Conservation (phyloP, 169 alveolate genomes). For the Babesia bovis region DNA sequence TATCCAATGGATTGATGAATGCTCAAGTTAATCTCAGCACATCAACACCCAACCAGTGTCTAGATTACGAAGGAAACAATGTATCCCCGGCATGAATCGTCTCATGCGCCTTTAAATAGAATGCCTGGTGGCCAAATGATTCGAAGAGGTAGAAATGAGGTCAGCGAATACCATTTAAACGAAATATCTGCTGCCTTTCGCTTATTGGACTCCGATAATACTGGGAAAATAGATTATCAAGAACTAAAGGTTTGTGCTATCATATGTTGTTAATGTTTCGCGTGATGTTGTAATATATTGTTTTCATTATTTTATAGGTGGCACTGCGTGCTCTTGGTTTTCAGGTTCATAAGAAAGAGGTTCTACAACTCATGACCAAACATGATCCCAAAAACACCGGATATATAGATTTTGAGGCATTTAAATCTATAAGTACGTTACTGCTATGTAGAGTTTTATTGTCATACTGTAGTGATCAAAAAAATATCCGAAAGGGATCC, state of each 20-base stretch:
- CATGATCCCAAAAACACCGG: constrained; percentile 86
- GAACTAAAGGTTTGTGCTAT: constrained; percentile 89
- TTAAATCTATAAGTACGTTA: constrained; percentile 77
- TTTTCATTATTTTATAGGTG: constrained; percentile 75
- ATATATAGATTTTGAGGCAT: constrained; percentile 78
- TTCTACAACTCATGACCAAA: constrained; percentile 83
- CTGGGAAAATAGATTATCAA: constrained; percentile 93
- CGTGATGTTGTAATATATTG: background rate
- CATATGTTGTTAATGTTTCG: background rate
- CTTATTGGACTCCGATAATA: constrained; percentile 95
- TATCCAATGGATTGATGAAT: no score
- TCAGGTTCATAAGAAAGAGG: constrained; percentile 95
- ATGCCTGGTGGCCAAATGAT: constrained; percentile 10
- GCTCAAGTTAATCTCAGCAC: no score
- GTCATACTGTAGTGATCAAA: constrained; percentile 77
- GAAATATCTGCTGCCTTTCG: constrained; percentile 98
- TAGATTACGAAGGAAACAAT: constrained; percentile 18
- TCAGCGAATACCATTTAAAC: constrained; percentile 73
- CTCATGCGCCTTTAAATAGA: constrained; percentile 27
- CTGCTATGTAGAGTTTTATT: no score
- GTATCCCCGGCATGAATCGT: constrained; percentile 34
- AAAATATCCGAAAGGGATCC: constrained; percentile 92
- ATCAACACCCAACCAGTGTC: no score
- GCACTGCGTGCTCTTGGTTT: constrained; percentile 99
- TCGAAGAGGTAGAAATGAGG: constrained; percentile 68